Conservation (phyloP, 176 grass and related monocot genomes). For the Musa acuminata region DNA sequence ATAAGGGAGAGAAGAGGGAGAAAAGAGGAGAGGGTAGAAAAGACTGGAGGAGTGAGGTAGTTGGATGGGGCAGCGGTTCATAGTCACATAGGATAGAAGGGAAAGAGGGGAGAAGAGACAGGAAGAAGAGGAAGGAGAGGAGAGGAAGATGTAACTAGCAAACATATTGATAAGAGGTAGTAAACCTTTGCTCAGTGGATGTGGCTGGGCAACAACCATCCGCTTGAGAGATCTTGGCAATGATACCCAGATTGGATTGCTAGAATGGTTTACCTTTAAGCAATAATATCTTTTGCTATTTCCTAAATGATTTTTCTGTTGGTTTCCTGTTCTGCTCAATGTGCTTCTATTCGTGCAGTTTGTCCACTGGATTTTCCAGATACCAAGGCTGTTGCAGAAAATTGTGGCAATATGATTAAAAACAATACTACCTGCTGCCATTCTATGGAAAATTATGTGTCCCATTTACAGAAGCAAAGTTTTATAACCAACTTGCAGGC, state of each 20-base stretch:
- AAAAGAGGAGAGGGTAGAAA: no score
- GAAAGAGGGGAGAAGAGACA: no score
- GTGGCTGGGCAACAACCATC: no score
- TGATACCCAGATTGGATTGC: no score
- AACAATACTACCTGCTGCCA: conserved; percentile 69
- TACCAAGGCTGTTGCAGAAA: conserved; percentile 64
- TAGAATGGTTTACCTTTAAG: neutral
- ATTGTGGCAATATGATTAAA: conserved; percentile 44
- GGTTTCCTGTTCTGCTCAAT: conserved; percentile 18
- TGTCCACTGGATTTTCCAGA: conserved; percentile 85
- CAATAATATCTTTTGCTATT: neutral
- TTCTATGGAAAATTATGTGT: conserved; percentile 62
- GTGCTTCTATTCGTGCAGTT: conserved; percentile 32
- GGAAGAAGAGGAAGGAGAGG: no score
- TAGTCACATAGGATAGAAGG: no score
- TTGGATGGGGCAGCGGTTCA: no score
- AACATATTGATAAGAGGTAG: no score
- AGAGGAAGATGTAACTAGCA: no score
- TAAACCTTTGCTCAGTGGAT: no score
- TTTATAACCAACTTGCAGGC: conserved; percentile 99
- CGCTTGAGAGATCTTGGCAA: neutral
- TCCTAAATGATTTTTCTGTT: neutral
- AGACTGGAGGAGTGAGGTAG: no score
- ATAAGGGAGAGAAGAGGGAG: no score
- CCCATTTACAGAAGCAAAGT: conserved; percentile 97